A percentile compares a stretch with the other conserved stretches of the same genome.
Conservation (phyloP, 2,329 filamentous ascomycete species). For the Aspergillus aculeatus region DNA sequence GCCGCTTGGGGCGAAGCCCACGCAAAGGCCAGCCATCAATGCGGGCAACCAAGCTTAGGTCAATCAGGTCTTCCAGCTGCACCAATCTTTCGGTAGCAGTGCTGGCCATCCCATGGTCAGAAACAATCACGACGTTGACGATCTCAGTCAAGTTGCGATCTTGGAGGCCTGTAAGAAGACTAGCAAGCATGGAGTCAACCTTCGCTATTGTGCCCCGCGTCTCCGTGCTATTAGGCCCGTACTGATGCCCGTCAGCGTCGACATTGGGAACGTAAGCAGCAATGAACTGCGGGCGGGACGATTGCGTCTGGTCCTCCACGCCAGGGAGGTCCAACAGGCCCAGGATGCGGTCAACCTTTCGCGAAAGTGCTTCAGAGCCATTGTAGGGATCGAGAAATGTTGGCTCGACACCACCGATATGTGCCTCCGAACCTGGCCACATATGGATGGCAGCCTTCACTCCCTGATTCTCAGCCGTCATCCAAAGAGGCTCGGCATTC, state of each 20-base stretch:
- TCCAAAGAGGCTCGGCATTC: conserved; percentile 91
- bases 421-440: conserved; percentile 96
- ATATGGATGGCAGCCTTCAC: conserved; percentile 85
- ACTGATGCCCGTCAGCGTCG: conserved; percentile 80
- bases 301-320: conserved; percentile 56
- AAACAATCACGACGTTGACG: conserved; percentile 94
- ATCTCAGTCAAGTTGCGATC: conserved; percentile 80
- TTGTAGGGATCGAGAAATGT: conserved; percentile 84
- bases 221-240: conserved; percentile 92
- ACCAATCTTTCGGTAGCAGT: conserved; percentile 77
- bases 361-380: conserved; percentile 67
- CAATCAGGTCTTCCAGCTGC: conserved; percentile 85
- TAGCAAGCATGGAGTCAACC: conserved; percentile 80
- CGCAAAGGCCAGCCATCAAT: conserved; percentile 93
- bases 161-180: conserved; percentile 73
- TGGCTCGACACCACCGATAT: conserved; percentile 72
- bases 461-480: conserved; percentile 80
- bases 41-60: conserved; percentile 73
- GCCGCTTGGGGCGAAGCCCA: conserved; percentile 76
- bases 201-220: conserved; percentile 72
- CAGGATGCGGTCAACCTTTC: conserved; percentile 77
- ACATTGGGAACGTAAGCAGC: conserved; percentile 94
- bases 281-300: conserved; percentile 74
- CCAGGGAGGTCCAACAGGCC: conserved; percentile 83
- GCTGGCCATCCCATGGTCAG: conserved; percentile 97